Base-by-base conservation (phyloP, 2,329 filamentous ascomycete genomes). In the Colletotrichum sp. region DNA sequence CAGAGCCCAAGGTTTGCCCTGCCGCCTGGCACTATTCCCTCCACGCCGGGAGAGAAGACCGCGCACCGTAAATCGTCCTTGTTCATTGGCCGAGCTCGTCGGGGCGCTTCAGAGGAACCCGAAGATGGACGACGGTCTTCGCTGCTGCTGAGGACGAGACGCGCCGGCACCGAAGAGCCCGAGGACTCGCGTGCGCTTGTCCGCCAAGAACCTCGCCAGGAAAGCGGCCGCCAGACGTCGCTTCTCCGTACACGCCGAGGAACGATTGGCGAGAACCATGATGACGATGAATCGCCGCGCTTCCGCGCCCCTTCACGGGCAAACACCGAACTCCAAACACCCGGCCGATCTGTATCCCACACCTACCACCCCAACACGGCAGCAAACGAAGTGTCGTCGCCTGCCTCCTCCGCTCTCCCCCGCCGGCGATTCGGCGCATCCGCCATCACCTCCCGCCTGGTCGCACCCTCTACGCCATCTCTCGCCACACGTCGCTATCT, bases 291-390 rank as follows among this genome's bases (percentile, higher is more conserved):
- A 2, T 88, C 89, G 24, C 76, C 81, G n/a, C 85, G 87, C 36
- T 88, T 90, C 77, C 88, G 90, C n/a, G 87, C 89, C 4, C 90
- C 91, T 2, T 92, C 92, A 6, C 87, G 92, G 28, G 91, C 91
- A 6, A 84, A 86, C 44, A 93, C 91, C 1, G 92, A 94, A 75
- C 86, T 89, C 69, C 88, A 83, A 28, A 76, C 74, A 78, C 76
- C 85, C 79, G 77, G 80, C 79, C 73, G 80, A 77, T 70, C 82
- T 21, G 80, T 77, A 21, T 77, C 83, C 5, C 85, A 88, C 59
- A 88, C 89, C 36, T 87, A 85, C 79, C 80, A 81, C 66, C 30
- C 75, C 15, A 60, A 74, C 24, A 74, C 70, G 6, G 24, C 49
- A n/a, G 28, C 71, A 12, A 76, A 76, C 71, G 74, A 76, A 65